Percentiles rank a stretch among this genome's conserved stretches.
Conservation (phyloP, 2,329 filamentous ascomycete species). For the Penicillium sp. region DNA sequence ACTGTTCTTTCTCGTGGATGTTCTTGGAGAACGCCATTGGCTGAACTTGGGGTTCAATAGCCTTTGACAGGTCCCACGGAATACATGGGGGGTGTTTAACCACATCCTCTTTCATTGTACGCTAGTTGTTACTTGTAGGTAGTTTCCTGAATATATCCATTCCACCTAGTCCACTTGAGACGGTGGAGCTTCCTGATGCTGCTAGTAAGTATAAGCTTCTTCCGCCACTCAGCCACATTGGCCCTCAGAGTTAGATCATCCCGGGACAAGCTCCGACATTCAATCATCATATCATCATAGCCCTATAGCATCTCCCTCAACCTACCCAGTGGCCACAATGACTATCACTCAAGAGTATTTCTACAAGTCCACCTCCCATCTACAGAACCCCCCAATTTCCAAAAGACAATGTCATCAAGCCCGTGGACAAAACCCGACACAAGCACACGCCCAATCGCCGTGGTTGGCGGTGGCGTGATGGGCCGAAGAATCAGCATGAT, state of each 20-base stretch:
- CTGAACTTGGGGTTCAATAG: too few relatives aligned
- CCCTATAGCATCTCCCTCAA: background rate
- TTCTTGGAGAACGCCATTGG: too few relatives aligned
- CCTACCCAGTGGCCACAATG: background rate
- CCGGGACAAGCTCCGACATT: constrained; percentile 1
- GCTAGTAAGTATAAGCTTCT: background rate
- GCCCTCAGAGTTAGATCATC: constrained; percentile 14
- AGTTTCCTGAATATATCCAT: too few relatives aligned
- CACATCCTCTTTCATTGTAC: too few relatives aligned
- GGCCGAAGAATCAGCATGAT: constrained; percentile 25
- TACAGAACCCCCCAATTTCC: background rate
- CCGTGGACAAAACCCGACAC: constrained; percentile 21
- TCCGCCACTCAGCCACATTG: constrained; percentile 8
- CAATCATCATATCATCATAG: constrained; percentile 14
- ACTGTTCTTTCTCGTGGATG: too few relatives aligned
- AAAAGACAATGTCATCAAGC: constrained; percentile 13
- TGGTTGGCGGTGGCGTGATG: constrained; percentile 22
- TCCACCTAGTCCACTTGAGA: too few relatives aligned
- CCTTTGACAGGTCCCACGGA: too few relatives aligned
- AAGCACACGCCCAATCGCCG: constrained; percentile 20
- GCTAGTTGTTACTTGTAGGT: too few relatives aligned
- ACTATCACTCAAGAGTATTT: background rate
- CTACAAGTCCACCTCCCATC: background rate
- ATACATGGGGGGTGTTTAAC: too few relatives aligned
- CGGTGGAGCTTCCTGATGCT: too few relatives aligned